Conservation (phyloP, 148 eudicot genomes). For the Heliamphora exappendiculata region DNA sequence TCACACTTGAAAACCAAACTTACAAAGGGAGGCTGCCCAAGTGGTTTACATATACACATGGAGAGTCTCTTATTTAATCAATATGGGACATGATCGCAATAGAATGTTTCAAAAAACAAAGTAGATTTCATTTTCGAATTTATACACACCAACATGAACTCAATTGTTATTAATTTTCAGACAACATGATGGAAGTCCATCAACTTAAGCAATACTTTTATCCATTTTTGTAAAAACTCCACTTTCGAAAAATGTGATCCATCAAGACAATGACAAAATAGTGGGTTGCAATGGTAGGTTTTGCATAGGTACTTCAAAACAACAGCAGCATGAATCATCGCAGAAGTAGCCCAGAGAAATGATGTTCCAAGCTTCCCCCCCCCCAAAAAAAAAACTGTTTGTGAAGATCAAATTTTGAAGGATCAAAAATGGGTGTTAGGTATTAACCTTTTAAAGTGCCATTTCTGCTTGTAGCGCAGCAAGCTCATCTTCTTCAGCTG, state of each 20-base stretch:
- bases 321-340: neutral
- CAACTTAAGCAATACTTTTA: neutral
- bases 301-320: neutral
- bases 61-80: too few species aligned
- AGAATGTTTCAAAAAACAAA: neutral
- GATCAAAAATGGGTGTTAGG: neutral
- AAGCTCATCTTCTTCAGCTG: constrained; percentile 62
- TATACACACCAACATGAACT: neutral
- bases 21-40: too few species aligned
- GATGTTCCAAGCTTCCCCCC: neutral
- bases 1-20: too few species aligned
- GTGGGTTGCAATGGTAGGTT: neutral
- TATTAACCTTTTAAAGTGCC: constrained; percentile 31
- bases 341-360: neutral
- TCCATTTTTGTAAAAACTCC: neutral
- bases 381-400: neutral
- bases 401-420: neutral
- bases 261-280: neutral
- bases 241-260: neutral
- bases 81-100: too few species aligned
- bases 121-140: neutral
- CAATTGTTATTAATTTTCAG: neutral
- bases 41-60: too few species aligned
- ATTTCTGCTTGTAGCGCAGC: constrained; percentile 60
- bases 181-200: constrained; percentile 2